Base-by-base conservation (phyloP, 2,329 filamentous ascomycete genomes). In the Stachybotrys chartarum region DNA sequence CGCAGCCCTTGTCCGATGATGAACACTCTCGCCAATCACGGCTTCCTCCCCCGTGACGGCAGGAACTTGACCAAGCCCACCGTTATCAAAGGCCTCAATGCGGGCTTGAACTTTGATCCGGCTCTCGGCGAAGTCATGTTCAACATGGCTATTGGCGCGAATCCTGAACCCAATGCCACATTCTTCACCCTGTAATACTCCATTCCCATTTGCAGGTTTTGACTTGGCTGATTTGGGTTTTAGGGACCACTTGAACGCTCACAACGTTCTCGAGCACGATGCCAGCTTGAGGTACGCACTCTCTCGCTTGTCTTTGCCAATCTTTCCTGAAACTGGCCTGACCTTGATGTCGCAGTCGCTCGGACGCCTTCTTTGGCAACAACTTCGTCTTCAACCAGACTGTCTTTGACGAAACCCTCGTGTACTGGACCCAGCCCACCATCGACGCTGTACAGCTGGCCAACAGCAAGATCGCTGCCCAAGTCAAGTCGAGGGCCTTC, bases 331-430 rank as follows among this genome's bases (percentile, higher is more conserved):
- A 32, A 10, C 14, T 17, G 14, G 35, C 35, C 35, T 42, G 5
- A 42, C 35, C 35, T 2, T 14, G 11, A 6, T 31, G 45, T 30
- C 6, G 2, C 30, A 78, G 74, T 46, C 78, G 78, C 30, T 61
- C 68, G 1, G 79, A 83, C 56, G 75, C 72, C 8, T 76, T 67
- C 69, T 73, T 79, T 54, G 80, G 79, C 24, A 75, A 77, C 64
- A 77, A 77, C 59, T 72, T 78, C 59, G 55, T 74, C 55, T 83
- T 83, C 69, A 80, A 83, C 65, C 67, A 75, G 53, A 74, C 71
- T 3, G 63, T 81, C 58, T 83, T 82, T 63, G 72, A 76, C 53
- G 64, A 73, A 55, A 74, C 73, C 0, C 68, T 60, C 45, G 56
- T 60, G 5, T 82, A 75, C 66, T 83, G 78, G 76, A 77, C 72